Evolutionary conservation across 2,329 filamentous ascomycete genomes (phyloP).

Genomic region (Venturia aucupariae): DNA sequence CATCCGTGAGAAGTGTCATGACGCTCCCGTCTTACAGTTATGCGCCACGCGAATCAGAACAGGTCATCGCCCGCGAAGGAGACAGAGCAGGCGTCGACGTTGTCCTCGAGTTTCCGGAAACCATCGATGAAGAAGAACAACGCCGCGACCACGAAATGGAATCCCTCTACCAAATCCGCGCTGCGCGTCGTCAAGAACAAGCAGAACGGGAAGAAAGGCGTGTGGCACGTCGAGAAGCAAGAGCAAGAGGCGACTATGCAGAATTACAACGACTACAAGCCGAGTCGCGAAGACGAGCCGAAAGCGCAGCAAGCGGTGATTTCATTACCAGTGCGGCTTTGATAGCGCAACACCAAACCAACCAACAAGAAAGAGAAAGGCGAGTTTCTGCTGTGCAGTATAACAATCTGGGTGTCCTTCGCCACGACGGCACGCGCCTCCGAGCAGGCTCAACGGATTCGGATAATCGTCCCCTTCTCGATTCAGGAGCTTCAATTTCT

Average conservation of each 20-base stretch:
- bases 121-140: constrained; percentile 65
- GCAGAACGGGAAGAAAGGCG: constrained; percentile 71
- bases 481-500: constrained; percentile 58
- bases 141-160: constrained; percentile 88
- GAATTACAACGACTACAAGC: constrained; percentile 37
- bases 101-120: constrained; percentile 77
- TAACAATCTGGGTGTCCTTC: constrained; percentile 63
- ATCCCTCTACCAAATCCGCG: constrained; percentile 77
- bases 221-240: constrained; percentile 59
- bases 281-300: constrained; percentile 46
- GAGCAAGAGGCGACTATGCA: constrained; percentile 54
- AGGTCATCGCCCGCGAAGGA: constrained; percentile 77
- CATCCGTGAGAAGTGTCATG: constrained; percentile 86
- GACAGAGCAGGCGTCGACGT: constrained; percentile 87
- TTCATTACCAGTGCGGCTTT: constrained; percentile 29
- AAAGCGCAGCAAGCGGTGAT: constrained; percentile 27
- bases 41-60: constrained; percentile 64
- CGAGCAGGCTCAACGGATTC: constrained; percentile 65
- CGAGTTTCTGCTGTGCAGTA: constrained; percentile 70
- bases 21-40: constrained; percentile 79
- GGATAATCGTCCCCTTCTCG: constrained; percentile 61
- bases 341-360: constrained; percentile 47
- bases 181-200: constrained; percentile 64
- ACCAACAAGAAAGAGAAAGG: constrained; percentile 52
- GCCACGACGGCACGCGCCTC: constrained; percentile 67